These are phyloP conservation scores for Aspergillus ochraceus DNA, from an alignment of 2,329 filamentous ascomycete genomes.

Conservation along the genomic window DNA sequence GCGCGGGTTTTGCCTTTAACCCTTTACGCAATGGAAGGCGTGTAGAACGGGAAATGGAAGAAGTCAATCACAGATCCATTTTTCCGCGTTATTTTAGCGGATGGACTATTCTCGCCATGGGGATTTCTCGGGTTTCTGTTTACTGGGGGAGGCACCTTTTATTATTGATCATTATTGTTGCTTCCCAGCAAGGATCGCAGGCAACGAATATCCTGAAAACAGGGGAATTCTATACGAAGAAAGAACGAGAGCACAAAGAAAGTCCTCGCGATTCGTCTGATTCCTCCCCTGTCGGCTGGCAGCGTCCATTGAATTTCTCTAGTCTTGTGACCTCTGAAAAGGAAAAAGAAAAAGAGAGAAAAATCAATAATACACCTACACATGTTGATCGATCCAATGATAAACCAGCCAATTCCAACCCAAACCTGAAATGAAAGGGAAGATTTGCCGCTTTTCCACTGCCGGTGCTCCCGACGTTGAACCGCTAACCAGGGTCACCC, in stretches of 20 bases:
- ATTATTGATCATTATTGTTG: neutral
- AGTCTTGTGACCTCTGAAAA: neutral
- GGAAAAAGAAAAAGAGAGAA: neutral
- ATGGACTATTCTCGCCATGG: neutral
- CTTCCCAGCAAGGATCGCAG: neutral
- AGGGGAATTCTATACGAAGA: neutral
- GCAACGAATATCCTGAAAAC: neutral
- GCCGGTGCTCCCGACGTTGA: slow-evolving; percentile 5
- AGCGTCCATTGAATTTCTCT: neutral
- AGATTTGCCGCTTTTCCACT: slow-evolving; percentile 14
- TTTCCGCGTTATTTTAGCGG: neutral
- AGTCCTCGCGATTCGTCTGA: too few relatives aligned
- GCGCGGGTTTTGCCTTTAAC: slow-evolving; percentile 7
- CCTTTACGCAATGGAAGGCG: slow-evolving; percentile 24
- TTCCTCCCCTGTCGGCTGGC: neutral
- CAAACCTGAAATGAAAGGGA: neutral
- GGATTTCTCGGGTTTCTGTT: neutral
- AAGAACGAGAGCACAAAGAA: neutral
- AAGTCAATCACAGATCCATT: slow-evolving; percentile 22
- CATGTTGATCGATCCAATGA: neutral
- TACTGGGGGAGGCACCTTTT: neutral
- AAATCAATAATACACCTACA: neutral
- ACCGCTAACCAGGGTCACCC: slow-evolving; percentile 7
- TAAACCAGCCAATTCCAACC: neutral
- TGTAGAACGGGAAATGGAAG: slow-evolving; percentile 26